These are phyloP conservation scores for Hysterium pulicare DNA, from an alignment of 2,329 filamentous ascomycete species.

Conservation along the genomic window DNA sequence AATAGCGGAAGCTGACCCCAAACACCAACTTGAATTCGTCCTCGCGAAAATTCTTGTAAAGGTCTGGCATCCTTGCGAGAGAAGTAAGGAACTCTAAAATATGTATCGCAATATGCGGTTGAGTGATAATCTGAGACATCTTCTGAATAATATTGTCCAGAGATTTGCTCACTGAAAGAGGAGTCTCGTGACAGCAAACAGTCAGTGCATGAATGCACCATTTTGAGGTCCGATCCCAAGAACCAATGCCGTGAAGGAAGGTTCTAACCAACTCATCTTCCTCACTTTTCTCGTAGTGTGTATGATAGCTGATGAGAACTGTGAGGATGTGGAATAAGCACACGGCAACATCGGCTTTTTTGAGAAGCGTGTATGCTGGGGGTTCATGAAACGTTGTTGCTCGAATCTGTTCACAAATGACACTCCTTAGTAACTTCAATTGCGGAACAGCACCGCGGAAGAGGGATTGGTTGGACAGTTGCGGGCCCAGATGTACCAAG, in stretches of 20 bases:
- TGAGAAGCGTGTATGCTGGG: slow-evolving; percentile 71
- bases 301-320: slow-evolving; percentile 86
- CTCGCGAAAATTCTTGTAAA: slow-evolving; percentile 85
- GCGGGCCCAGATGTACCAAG: slow-evolving; percentile 78
- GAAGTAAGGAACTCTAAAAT: slow-evolving; percentile 94
- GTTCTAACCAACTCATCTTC: slow-evolving; percentile 85
- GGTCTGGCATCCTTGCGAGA: slow-evolving; percentile 75
- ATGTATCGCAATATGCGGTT: slow-evolving; percentile 85
- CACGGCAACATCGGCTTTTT: slow-evolving; percentile 82
- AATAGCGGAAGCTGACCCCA: slow-evolving; percentile 88
- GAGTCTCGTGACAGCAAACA: slow-evolving; percentile 92
- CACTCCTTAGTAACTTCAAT: slow-evolving; percentile 69
- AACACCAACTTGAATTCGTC: slow-evolving; percentile 94
- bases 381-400: slow-evolving; percentile 77
- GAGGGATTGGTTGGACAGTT: slow-evolving; percentile 84
- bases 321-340: slow-evolving; percentile 85
- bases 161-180: slow-evolving; percentile 79
- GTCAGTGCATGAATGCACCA: slow-evolving; percentile 92
- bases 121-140: slow-evolving; percentile 95
- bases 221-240: slow-evolving; percentile 82
- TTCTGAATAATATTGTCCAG: slow-evolving; percentile 83
- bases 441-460: slow-evolving; percentile 72
- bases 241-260: slow-evolving; percentile 80
- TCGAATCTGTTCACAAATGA: slow-evolving; percentile 80
- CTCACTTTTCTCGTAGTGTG: slow-evolving; percentile 76